Evolutionary conservation across 106 monocot species (phyloP), one percentile per base, ranked within the genome.

Genomic region (Dioscorea zingiberensis): DNA sequence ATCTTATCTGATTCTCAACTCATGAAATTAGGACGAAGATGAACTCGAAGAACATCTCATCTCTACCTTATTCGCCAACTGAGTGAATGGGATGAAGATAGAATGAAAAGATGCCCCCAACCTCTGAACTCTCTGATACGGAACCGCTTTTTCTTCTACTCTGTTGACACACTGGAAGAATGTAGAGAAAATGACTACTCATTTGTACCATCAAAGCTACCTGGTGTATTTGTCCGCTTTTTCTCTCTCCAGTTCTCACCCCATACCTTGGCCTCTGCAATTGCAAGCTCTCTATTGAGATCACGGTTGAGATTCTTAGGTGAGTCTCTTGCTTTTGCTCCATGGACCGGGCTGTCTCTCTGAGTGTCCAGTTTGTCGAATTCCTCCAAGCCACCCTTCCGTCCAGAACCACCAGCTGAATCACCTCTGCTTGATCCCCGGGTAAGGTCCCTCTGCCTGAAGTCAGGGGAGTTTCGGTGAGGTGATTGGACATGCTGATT

Each of bases 241-340:
- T 79, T 73, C 66, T 87, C 86, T 64, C 86, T 87, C 78, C 78
- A 87, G 46, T 79, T 87, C 71, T 82, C 86, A 26, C 86, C 86
- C 86, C 86, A 87, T 2, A 87, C 59, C 67, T 74, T 87, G 13
- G 86, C 86, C 69, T 82, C 86, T 30, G 82, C 79, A 57, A 87
- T 27, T 30, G 82, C 86, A 0, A 79, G 71, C 21, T 87, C 82
- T 56, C 83, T 76, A 58, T 83, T 76, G 14, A 63, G 1, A 56
- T 71, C 54, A 6, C 55, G 69, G 69, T 66, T 70, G 13, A 53
- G 13, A 27, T 44, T 71, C 49, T 44, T 79, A 0, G 57, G 65
- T 7, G 65, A 38, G 29, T 71, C 74, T 55, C 53, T 80, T 23
- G 32, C 65, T 51, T 51, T 70, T 22, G 59, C 64, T 18, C 38